These are phyloP conservation scores for Nitzschia inconspicua DNA, from an alignment of 108 stramenopile species.

Conservation along the genomic window DNA sequence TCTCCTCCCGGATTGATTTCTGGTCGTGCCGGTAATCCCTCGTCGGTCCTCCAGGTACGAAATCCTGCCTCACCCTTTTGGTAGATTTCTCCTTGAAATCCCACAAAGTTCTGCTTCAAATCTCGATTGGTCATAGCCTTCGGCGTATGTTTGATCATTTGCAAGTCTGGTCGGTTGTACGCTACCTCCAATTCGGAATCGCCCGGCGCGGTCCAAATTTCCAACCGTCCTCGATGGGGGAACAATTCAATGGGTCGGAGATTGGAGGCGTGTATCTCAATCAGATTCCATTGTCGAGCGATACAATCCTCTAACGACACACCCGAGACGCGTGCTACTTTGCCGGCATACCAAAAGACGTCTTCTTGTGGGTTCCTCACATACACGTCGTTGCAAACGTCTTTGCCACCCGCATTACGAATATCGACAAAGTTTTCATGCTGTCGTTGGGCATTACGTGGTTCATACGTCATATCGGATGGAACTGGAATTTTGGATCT, in stretches of 20 bases:
- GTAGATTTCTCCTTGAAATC: conserved; percentile 83
- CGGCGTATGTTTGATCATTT: conserved; percentile 45
- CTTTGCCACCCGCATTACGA: conserved; percentile 58
- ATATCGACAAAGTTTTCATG: conserved; percentile 64
- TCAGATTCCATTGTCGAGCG: conserved; percentile 69
- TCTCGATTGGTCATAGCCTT: conserved; percentile 12
- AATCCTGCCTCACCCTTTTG: conserved; percentile 67
- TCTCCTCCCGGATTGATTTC: conserved; percentile 45
- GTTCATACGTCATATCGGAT: conserved; percentile 75
- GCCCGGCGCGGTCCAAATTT: conserved; percentile 78
- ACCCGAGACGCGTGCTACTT: conserved; percentile 74
- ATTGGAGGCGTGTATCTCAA: conserved; percentile 72
- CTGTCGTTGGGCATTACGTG: conserved; percentile 60
- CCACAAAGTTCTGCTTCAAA: conserved; percentile 54
- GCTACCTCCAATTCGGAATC: conserved; percentile 86
- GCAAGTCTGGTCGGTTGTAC: conserved; percentile 61
- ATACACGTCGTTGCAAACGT: conserved; percentile 74
- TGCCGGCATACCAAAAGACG: conserved; percentile 80
- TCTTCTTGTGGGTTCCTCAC: conserved; percentile 54
- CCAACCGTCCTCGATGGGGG: conserved; percentile 49
- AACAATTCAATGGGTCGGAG: conserved; percentile 70
- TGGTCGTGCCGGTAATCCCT: conserved; percentile 63
- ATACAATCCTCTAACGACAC: conserved; percentile 61
- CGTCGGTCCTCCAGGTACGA: conserved; percentile 63
- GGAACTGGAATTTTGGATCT: conserved; percentile 35